Evolutionary conservation across 169 alveolate genomes (phyloP).

Genomic region (Babesia ovata): DNA sequence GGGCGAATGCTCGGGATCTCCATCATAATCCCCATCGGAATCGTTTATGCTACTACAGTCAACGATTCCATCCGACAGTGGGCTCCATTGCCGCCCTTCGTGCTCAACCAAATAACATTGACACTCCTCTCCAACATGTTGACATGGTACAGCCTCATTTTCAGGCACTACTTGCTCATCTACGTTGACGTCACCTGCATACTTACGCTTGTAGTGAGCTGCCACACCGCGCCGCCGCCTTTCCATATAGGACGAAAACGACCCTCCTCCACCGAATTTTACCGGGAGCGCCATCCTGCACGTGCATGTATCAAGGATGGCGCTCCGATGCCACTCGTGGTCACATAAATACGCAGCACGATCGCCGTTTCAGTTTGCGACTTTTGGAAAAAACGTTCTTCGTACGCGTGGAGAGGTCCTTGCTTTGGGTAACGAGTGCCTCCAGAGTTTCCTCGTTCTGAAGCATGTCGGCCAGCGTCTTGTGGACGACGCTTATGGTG

Average conservation of each 20-base stretch:
- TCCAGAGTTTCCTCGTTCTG: constrained; percentile 64
- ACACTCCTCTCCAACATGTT: background rate
- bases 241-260: constrained; percentile 38
- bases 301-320: background rate
- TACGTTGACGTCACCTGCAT: background rate
- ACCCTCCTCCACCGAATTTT: constrained; percentile 37
- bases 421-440: constrained; percentile 66
- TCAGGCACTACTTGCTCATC: background rate
- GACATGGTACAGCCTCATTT: background rate
- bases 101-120: background rate
- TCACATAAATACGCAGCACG: constrained; percentile 63
- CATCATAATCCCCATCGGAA: no score
- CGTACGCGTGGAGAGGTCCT: constrained; percentile 60
- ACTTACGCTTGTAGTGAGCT: constrained; percentile 22
- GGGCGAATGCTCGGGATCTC: background rate
- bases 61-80: background rate
- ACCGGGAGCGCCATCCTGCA: constrained; percentile 18
- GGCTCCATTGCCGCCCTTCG: background rate
- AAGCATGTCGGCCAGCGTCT: constrained; percentile 61
- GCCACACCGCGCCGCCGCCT: constrained; percentile 40
- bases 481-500: constrained; percentile 52
- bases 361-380: constrained; percentile 48
- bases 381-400: constrained; percentile 61
- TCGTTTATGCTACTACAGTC: background rate
- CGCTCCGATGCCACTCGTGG: background rate